phyloP scores from a whole-genome alignment of 331 rosid genomes.

The Malus hybrid region DNA sequence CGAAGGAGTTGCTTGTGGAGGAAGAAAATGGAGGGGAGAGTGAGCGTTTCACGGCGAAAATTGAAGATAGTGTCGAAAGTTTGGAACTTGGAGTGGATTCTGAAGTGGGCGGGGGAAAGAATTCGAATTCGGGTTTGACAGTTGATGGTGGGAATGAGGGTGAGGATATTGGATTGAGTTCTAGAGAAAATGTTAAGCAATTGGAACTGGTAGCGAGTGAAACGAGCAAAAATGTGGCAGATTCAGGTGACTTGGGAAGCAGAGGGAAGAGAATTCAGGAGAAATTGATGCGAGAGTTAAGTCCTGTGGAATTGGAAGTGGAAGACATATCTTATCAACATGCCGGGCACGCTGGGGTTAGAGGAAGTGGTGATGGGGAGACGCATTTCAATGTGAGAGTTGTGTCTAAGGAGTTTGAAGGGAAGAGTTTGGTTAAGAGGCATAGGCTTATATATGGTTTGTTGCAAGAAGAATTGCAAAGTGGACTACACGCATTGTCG shows the following conservation, averaged over 20 bases:
- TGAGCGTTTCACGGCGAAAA: constrained; percentile 5
- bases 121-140: not conserved
- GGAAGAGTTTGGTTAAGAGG: constrained; percentile 84
- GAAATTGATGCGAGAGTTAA: constrained; percentile 48
- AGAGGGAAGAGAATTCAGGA: constrained; percentile 84
- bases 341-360: constrained; percentile 69
- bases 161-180: not conserved
- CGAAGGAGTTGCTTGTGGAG: constrained; percentile 42
- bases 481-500: constrained; percentile 77
- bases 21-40: constrained; percentile 35
- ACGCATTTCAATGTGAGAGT: constrained; percentile 79
- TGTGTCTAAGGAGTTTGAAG: constrained; percentile 65
- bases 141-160: not conserved
- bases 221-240: not conserved
- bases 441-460: constrained; percentile 69
- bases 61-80: constrained; percentile 20
- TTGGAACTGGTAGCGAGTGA: constrained; percentile 2
- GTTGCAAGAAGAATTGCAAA: constrained; percentile 70
- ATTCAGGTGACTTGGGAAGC: constrained; percentile 34
- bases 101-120: constrained; percentile 1
- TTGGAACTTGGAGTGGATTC: constrained; percentile 11
- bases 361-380: constrained; percentile 68
- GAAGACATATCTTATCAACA: constrained; percentile 86
- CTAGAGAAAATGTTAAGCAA: not conserved
- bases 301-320: constrained; percentile 50